Evolutionary conservation across 2,329 filamentous ascomycete genomes (phyloP).

Genomic region (Verticillium klebahnii): DNA sequence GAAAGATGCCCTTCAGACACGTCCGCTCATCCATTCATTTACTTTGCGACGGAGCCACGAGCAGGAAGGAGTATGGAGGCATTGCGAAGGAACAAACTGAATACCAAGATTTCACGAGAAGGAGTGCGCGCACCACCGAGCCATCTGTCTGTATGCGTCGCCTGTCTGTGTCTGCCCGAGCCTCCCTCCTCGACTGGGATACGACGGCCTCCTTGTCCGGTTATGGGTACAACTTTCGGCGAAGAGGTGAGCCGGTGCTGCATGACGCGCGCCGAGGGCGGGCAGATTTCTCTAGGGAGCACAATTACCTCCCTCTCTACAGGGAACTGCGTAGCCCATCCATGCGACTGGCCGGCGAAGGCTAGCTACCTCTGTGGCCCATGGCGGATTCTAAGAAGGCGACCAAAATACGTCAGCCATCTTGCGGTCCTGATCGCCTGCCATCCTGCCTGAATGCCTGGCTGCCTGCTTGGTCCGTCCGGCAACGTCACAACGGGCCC

Average conservation of each 20-base stretch:
- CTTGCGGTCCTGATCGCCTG: not conserved
- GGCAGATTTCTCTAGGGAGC: not conserved
- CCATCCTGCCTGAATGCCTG: not conserved
- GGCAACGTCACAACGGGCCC: not conserved
- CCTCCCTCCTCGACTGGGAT: not conserved
- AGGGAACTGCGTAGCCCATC: not conserved
- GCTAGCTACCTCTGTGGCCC: not conserved
- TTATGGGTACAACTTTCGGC: not conserved
- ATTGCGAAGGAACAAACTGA: not conserved
- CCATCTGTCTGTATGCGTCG: not conserved
- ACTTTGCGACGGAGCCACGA: not conserved
- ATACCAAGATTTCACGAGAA: not conserved
- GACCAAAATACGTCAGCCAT: no score
- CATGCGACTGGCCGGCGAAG: not conserved
- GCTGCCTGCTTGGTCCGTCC: not conserved
- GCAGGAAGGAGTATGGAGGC: not conserved
- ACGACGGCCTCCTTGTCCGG: not conserved
- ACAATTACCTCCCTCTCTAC: not conserved
- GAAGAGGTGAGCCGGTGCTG: not conserved
- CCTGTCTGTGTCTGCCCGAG: not conserved
- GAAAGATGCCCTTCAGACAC: not conserved
- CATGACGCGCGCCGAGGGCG: not conserved
- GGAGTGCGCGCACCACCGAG: not conserved
- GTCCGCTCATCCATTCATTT: not conserved
- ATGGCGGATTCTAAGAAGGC: no score